Percentiles rank a stretch among this genome's conserved stretches.
Conservation (phyloP, 441 rosid species). For the Caryocar brasiliense region DNA sequence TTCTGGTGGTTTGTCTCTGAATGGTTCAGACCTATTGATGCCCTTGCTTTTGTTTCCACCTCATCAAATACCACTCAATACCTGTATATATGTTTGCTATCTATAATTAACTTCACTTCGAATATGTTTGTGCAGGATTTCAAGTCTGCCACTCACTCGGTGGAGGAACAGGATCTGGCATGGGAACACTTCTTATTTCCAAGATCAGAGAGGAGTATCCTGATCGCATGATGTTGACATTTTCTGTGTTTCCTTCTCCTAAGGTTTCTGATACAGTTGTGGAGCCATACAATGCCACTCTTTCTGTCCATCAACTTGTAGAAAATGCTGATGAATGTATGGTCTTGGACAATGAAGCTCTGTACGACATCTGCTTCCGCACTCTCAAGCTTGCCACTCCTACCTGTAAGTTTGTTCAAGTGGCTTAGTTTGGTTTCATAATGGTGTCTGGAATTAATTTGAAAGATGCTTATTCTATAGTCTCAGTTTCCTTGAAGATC, state of each 20-base stretch:
- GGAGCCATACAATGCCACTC: slow-evolving; percentile 57
- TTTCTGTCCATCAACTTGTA: slow-evolving; percentile 55
- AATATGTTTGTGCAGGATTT: slow-evolving; percentile 24
- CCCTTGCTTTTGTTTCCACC: background rate
- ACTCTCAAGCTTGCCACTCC: slow-evolving; percentile 52
- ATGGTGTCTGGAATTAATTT: background rate
- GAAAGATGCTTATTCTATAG: background rate
- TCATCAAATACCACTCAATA: background rate
- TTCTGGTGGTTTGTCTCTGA: background rate
- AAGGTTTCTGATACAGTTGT: slow-evolving; percentile 56
- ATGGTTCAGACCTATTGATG: background rate
- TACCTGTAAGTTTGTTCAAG: slow-evolving; percentile 24
- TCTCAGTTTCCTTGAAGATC: background rate
- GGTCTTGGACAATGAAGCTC: slow-evolving; percentile 48
- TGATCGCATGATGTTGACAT: slow-evolving; percentile 55
- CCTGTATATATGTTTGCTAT: background rate
- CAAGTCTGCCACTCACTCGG: slow-evolving; percentile 43
- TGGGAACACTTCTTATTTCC: slow-evolving; percentile 43
- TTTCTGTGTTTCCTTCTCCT: slow-evolving; percentile 51
- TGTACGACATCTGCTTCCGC: slow-evolving; percentile 44
- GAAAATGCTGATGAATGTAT: slow-evolving; percentile 57
- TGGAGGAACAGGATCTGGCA: slow-evolving; percentile 44
- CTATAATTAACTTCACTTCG: background rate
- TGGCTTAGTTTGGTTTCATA: background rate
- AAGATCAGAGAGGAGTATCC: slow-evolving; percentile 58